Conservation (phyloP, 2,329 filamentous ascomycete species). For the Xylaria arbuscula region DNA sequence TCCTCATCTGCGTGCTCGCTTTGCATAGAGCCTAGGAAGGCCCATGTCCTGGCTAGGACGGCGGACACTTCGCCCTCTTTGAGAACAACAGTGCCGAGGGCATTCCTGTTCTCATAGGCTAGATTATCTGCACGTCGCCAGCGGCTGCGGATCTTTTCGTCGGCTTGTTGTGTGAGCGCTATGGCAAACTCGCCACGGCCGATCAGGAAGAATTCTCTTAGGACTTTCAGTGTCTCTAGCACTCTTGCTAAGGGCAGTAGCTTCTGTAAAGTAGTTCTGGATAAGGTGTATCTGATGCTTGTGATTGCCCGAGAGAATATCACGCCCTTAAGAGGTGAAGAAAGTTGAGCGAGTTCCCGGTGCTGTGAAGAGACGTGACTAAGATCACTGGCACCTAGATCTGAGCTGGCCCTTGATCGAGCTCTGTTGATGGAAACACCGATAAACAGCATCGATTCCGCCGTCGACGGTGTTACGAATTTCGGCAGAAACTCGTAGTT, state of each 20-base stretch:
- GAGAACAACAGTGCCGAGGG: slow-evolving; percentile 72
- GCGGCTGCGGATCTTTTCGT: slow-evolving; percentile 79
- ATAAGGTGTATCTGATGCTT: slow-evolving; percentile 82
- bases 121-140: slow-evolving; percentile 73
- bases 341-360: slow-evolving; percentile 72
- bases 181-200: slow-evolving; percentile 92
- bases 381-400: slow-evolving; percentile 61
- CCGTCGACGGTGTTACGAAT: slow-evolving; percentile 80
- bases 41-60: slow-evolving; percentile 81
- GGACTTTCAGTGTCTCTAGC: slow-evolving; percentile 77
- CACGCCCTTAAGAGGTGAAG: slow-evolving; percentile 78
- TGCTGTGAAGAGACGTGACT: slow-evolving; percentile 76
- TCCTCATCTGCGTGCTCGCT: slow-evolving; percentile 79
- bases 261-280: slow-evolving; percentile 83
- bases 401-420: slow-evolving; percentile 63
- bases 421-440: slow-evolving; percentile 91
- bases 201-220: slow-evolving; percentile 88
- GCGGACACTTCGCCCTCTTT: slow-evolving; percentile 89
- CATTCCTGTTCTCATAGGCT: slow-evolving; percentile 67
- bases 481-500: slow-evolving; percentile 74
- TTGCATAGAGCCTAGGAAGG: slow-evolving; percentile 79
- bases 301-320: slow-evolving; percentile 78
- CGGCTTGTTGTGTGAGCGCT: slow-evolving; percentile 85
- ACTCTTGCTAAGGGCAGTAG: slow-evolving; percentile 83
- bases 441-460: slow-evolving; percentile 87